Conservation (phyloP, 2,329 filamentous ascomycete genomes). For the Scytalidium lignicola region DNA sequence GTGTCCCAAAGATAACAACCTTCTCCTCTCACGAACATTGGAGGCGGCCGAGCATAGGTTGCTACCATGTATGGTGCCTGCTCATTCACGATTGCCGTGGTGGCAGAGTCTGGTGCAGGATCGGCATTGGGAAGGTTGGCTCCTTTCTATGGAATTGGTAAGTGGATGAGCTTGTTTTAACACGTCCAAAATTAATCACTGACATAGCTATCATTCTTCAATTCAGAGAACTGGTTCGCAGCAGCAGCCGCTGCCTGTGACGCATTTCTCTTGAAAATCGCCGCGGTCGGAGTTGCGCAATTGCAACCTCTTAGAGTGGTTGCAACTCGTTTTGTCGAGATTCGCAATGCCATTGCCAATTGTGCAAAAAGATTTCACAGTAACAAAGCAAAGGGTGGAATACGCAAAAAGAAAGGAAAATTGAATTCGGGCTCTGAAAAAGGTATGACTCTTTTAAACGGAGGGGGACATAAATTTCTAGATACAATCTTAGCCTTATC, state of each 20-base stretch:
- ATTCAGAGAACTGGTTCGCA: constrained; percentile 30
- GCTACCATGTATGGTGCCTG: constrained; percentile 88
- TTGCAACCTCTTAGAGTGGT: constrained; percentile 21
- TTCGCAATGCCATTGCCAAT: constrained; percentile 2
- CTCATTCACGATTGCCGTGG: constrained; percentile 67
- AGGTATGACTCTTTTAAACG: not conserved
- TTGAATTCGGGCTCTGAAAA: not conserved
- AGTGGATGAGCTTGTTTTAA: too few relatives aligned
- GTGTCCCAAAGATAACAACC: constrained; percentile 88
- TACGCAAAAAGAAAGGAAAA: not conserved
- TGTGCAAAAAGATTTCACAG: not conserved
- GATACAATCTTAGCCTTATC: not conserved
- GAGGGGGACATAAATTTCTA: not conserved
- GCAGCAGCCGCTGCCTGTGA: constrained; percentile 30
- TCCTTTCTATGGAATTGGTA: constrained; percentile 12
- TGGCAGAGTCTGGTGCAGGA: constrained; percentile 67
- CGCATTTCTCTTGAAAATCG: constrained; percentile 21
- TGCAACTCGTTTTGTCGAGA: constrained; percentile 22
- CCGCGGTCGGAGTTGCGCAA: constrained; percentile 16
- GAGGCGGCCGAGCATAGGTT: constrained; percentile 85
- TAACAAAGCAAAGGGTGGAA: not conserved
- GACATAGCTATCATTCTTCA: constrained; percentile 32
- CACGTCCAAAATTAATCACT: not conserved
- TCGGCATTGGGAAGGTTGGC: constrained; percentile 61
- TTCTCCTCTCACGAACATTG: constrained; percentile 83